These are phyloP conservation scores for Verticillium dahliae DNA, from an alignment of 2,329 filamentous ascomycete genomes.

Conservation along the genomic window DNA sequence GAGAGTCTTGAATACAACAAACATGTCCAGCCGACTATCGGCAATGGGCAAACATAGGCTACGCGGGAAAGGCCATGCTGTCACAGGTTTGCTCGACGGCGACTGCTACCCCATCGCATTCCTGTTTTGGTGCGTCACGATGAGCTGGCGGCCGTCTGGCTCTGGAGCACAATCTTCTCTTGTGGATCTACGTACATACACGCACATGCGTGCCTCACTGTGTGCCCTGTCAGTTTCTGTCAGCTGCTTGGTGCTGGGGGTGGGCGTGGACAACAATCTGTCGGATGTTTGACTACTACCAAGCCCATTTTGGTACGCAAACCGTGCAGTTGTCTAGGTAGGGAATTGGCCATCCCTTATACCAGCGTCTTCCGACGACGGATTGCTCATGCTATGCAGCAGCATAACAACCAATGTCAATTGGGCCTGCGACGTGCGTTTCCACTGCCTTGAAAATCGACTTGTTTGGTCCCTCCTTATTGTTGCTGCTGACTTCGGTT, in stretches of 20 bases:
- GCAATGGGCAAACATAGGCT: background rate
- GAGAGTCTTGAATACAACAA: background rate
- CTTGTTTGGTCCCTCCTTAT: background rate
- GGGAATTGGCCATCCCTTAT: background rate
- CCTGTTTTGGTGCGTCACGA: background rate
- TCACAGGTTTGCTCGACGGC: background rate
- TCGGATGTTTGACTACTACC: background rate
- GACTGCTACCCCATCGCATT: background rate
- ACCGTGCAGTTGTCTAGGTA: background rate
- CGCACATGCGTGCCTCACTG: background rate
- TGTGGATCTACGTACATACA: background rate
- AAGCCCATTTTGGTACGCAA: background rate
- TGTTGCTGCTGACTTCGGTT: background rate
- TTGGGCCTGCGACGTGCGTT: background rate
- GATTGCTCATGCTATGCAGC: background rate
- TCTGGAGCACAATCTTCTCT: background rate
- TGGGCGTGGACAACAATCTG: background rate
- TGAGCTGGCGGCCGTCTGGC: background rate
- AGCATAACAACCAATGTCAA: background rate
- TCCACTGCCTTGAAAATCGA: background rate
- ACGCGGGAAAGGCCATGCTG: background rate
- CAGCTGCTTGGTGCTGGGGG: background rate
- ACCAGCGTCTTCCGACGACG: background rate
- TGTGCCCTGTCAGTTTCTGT: background rate
- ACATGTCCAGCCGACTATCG: background rate